These are phyloP conservation scores for Mikania micrantha DNA, from an alignment of 129 eudicot species.

Conservation along the genomic window DNA sequence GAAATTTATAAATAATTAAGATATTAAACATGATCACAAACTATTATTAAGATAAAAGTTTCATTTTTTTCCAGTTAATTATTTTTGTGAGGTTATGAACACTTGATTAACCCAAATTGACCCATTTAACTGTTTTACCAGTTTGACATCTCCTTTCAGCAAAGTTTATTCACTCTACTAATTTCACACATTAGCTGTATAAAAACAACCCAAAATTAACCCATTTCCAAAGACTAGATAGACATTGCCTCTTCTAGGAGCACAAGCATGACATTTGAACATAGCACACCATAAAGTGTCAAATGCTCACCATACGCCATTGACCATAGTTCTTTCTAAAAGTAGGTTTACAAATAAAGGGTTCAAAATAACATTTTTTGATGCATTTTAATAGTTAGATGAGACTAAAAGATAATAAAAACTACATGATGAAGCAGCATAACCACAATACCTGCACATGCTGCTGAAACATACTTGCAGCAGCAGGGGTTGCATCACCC, in stretches of 20 bases:
- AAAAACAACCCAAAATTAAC: background rate
- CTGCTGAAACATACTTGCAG: conserved; percentile 39
- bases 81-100: background rate
- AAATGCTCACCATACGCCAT: background rate
- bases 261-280: background rate
- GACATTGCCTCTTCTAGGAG: background rate
- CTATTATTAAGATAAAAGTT: background rate
- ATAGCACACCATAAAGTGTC: background rate
- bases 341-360: background rate
- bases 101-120: background rate
- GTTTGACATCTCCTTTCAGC: background rate
- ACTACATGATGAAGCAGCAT: conserved; percentile 4
- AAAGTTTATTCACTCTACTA: background rate
- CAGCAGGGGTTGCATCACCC: conserved; percentile 30
- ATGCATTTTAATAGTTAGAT: background rate
- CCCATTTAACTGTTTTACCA: background rate
- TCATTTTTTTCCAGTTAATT: background rate
- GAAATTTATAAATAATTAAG: background rate
- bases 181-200: background rate
- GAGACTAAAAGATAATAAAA: background rate
- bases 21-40: background rate
- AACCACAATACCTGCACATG: conserved; percentile 53
- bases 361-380: conserved; percentile 3
- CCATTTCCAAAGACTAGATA: background rate
- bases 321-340: background rate